phyloP scores from a whole-genome alignment of 805 yeast genomes.

The Metschnikowia vanudenii region DNA sequence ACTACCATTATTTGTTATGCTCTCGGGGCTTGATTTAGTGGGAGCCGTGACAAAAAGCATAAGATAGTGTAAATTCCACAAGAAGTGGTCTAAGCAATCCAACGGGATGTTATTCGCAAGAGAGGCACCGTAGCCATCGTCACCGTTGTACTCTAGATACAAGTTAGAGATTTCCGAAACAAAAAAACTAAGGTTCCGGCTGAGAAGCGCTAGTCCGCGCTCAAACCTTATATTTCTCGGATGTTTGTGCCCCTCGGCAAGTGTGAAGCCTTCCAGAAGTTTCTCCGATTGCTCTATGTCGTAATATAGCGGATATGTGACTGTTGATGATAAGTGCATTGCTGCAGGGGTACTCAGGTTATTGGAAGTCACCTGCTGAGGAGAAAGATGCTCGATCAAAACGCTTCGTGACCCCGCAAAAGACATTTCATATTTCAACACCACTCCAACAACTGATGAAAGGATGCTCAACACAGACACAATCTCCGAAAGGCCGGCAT shows the following conservation, averaged over 20 bases:
- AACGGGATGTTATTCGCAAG: slow-evolving; percentile 28
- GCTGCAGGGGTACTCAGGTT: slow-evolving; percentile 4
- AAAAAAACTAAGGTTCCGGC: slow-evolving; percentile 29
- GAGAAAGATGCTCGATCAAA: slow-evolving; percentile 24
- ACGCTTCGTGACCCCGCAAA: slow-evolving; percentile 22
- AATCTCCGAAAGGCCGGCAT: slow-evolving; percentile 34
- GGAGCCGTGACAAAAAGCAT: slow-evolving; percentile 36
- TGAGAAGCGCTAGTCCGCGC: slow-evolving; percentile 31
- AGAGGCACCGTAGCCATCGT: slow-evolving; percentile 6
- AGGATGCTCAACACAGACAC: slow-evolving; percentile 27
- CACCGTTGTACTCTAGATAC: slow-evolving; percentile 15
- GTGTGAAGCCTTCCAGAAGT: slow-evolving; percentile 3
- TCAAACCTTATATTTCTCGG: slow-evolving; percentile 31
- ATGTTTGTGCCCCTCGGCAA: slow-evolving; percentile 7
- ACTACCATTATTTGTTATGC: no score
- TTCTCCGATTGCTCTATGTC: slow-evolving; percentile 23
- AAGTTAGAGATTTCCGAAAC: slow-evolving; percentile 23
- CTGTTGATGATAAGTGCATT: slow-evolving; percentile 7
- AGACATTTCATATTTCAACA: slow-evolving; percentile 30
- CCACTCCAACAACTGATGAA: slow-evolving; percentile 26
- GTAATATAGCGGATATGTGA: slow-evolving; percentile 30
- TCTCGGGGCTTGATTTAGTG: no score
- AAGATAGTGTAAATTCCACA: slow-evolving; percentile 41
- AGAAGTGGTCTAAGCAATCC: slow-evolving; percentile 40
- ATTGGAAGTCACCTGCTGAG: slow-evolving; percentile 7